Percentiles rank a stretch among this genome's conserved stretches.
Conservation (phyloP, 164 flowering plant genomes). For the Aristolochia californica region DNA sequence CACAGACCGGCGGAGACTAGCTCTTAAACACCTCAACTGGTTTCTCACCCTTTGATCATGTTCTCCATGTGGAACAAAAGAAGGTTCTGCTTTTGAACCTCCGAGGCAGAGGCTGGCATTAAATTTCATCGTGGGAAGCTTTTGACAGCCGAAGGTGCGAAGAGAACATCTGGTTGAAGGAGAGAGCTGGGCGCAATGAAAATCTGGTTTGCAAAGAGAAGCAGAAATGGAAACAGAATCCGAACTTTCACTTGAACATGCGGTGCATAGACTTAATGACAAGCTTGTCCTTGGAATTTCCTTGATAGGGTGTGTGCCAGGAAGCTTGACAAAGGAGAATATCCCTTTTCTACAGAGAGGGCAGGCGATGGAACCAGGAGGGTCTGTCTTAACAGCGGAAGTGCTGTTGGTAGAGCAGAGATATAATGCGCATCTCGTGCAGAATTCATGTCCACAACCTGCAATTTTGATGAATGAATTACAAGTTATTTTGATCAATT, state of each 20-base stretch:
- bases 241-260: constrained; percentile 43
- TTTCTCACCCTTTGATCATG: constrained; percentile 15
- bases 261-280: constrained; percentile 47
- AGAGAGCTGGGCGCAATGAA: constrained; percentile 28
- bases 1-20: constrained; percentile 39
- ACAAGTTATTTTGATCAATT: background rate
- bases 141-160: constrained; percentile 54
- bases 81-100: constrained; percentile 36
- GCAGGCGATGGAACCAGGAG: constrained; percentile 82
- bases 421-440: constrained; percentile 77
- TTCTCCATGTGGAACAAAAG: constrained; percentile 29
- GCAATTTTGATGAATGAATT: constrained; percentile 8
- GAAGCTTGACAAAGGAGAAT: constrained; percentile 62
- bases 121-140: constrained; percentile 55
- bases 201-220: constrained; percentile 50
- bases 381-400: constrained; percentile 31
- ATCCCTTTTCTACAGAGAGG: constrained; percentile 90
- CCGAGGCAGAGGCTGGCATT: constrained; percentile 65
- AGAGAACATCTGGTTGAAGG: constrained; percentile 38
- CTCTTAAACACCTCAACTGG: constrained; percentile 42
- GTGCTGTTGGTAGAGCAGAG: constrained; percentile 63
- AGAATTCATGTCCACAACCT: constrained; percentile 92
- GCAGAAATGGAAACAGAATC: constrained; percentile 36
- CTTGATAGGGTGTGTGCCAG: constrained; percentile 34
- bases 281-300: constrained; percentile 55